Percentiles rank a stretch among this genome's conserved stretches.
Evolutionary conservation across 1,284 basidiomycete genomes (phyloP).

Genomic region (Sporisorium graminicola): DNA sequence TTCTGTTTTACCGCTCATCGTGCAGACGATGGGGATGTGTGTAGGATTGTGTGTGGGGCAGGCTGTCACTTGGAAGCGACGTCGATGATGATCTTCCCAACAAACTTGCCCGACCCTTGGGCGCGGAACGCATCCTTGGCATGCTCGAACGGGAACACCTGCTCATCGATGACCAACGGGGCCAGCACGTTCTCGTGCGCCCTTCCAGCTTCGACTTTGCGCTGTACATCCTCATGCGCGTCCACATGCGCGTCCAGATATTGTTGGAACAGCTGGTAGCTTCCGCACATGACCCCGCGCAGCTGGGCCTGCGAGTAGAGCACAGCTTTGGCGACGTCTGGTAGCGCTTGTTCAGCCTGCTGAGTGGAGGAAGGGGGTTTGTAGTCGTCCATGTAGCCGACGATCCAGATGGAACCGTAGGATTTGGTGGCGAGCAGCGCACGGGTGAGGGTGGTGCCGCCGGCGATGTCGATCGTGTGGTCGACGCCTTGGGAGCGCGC

Average conservation of each 20-base stretch:
- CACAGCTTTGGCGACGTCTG: slow-evolving; percentile 33
- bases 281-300: slow-evolving; percentile 48
- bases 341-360: slow-evolving; percentile 1
- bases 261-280: slow-evolving; percentile 46
- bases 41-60: neutral
- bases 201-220: neutral
- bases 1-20: neutral
- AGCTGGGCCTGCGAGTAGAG: slow-evolving; percentile 39
- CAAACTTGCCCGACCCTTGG: slow-evolving; percentile 29
- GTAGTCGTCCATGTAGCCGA: slow-evolving; percentile 54
- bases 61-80: slow-evolving; percentile 4
- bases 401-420: slow-evolving; percentile 37
- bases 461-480: slow-evolving; percentile 51
- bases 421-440: slow-evolving; percentile 34
- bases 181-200: slow-evolving; percentile 21
- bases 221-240: slow-evolving; percentile 25
- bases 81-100: slow-evolving; percentile 51
- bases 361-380: slow-evolving; percentile 11
- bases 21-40: neutral
- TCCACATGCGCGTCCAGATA: slow-evolving; percentile 34
- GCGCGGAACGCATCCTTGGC: slow-evolving; percentile 41
- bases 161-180: slow-evolving; percentile 21
- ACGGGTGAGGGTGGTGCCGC: slow-evolving; percentile 27
- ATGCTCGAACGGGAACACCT: slow-evolving; percentile 35
- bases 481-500: slow-evolving; percentile 29